Conservation (phyloP, 2,329 filamentous ascomycete genomes). For the Daldinia eschscholtzii region DNA sequence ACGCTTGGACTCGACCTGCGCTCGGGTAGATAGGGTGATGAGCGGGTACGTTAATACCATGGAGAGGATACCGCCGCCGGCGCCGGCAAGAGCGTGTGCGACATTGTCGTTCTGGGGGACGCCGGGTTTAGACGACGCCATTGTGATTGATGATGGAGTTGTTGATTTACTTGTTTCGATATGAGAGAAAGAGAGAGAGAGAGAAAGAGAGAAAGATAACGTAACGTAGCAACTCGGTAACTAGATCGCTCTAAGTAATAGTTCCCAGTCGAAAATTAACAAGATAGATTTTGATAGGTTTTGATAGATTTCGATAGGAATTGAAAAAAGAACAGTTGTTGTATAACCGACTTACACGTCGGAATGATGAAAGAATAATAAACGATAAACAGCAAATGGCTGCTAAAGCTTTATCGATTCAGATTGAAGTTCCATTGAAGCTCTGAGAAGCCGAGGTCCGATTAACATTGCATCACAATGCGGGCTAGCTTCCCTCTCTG, state of each 20-base stretch:
- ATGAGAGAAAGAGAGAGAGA: too few species aligned
- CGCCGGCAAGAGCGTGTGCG: constrained; percentile 91
- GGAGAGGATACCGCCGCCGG: constrained; percentile 92
- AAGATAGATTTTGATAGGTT: too few species aligned
- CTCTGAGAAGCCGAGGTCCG: constrained; percentile 49
- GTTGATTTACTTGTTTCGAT: background rate
- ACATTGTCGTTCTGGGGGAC: constrained; percentile 95
- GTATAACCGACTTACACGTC: background rate
- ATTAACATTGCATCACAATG: constrained; percentile 51
- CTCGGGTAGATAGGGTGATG: constrained; percentile 96
- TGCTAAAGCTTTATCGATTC: constrained; percentile 32
- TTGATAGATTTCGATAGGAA: background rate
- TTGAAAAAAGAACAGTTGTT: background rate
- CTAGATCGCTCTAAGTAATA: too few species aligned
- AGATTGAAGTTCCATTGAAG: constrained; percentile 12
- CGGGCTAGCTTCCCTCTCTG: constrained; percentile 20
- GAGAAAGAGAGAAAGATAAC: too few species aligned
- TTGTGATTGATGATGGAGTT: constrained; percentile 13
- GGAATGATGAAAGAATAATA: background rate
- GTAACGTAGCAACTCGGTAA: too few species aligned
- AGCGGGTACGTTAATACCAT: constrained; percentile 98
- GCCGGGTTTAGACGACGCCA: constrained; percentile 65
- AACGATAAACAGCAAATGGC: background rate
- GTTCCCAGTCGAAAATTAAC: background rate
- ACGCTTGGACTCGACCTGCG: constrained; percentile 96